phyloP scores from a whole-genome alignment of 345 rosid genomes.

The Populus ilicifolia region DNA sequence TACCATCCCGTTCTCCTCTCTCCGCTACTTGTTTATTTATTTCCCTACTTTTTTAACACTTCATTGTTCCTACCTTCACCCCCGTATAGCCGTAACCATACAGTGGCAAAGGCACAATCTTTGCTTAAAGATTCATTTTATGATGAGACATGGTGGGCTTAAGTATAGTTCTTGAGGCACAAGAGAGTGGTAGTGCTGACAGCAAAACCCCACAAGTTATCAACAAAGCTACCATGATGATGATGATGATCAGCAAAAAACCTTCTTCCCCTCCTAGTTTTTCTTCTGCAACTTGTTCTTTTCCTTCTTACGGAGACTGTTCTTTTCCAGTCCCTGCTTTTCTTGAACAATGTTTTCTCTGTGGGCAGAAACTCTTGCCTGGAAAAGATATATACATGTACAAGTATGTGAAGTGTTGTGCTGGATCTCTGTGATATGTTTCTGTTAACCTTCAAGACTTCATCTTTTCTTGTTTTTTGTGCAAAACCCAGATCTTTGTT shows the following conservation, averaged over 20 bases:
- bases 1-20: not conserved
- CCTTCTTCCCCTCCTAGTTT: slow-evolving; percentile 14
- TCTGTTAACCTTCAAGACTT: not conserved
- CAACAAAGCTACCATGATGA: slow-evolving; percentile 37
- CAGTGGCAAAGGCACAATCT: not conserved
- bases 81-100: too few species aligned
- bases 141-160: slow-evolving; percentile 67
- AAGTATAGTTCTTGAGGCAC: slow-evolving; percentile 65
- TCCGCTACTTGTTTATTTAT: too few species aligned
- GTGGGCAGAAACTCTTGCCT: slow-evolving; percentile 57
- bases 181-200: slow-evolving; percentile 20
- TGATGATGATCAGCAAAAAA: slow-evolving; percentile 22
- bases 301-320: not conserved
- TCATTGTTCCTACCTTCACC: not conserved
- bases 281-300: not conserved
- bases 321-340: slow-evolving; percentile 35
- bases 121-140: not conserved
- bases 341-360: slow-evolving; percentile 69
- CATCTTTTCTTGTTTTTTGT: not conserved
- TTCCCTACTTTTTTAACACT: not conserved
- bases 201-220: slow-evolving; percentile 54
- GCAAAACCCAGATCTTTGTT: slow-evolving; percentile 8
- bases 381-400: slow-evolving; percentile 94
- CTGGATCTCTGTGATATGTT: not conserved
- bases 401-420: slow-evolving; percentile 42